These are phyloP conservation scores for Lachancea quebecensis DNA, from an alignment of 805 yeast species.

Conservation along the genomic window DNA sequence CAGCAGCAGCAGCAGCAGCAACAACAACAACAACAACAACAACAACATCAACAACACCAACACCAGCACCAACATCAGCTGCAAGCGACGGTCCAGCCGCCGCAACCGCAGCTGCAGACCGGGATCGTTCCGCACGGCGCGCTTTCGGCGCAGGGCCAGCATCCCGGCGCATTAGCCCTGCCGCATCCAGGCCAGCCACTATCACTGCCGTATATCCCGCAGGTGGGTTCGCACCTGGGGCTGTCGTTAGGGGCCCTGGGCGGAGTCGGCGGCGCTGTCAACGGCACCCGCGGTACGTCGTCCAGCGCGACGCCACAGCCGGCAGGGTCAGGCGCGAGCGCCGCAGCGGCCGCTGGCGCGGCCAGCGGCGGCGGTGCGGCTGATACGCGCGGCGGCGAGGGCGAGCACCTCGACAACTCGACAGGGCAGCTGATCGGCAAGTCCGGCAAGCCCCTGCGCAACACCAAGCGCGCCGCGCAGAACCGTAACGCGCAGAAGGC, in stretches of 20 bases:
- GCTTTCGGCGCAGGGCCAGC: background rate
- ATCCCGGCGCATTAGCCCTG: background rate
- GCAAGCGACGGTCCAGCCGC: no score
- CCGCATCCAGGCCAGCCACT: slow-evolving; percentile 1
- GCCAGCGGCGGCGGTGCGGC: background rate
- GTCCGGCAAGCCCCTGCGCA: slow-evolving; percentile 27
- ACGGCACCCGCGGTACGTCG: no score
- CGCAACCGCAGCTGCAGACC: no score
- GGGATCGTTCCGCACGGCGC: background rate
- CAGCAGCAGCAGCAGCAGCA: background rate
- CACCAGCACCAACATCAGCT: no score
- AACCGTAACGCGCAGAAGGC: slow-evolving; percentile 90
- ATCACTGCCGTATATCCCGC: background rate
- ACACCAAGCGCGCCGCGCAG: slow-evolving; percentile 83
- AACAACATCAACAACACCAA: background rate
- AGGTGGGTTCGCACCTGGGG: background rate
- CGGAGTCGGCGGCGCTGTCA: background rate
- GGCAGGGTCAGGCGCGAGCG: background rate
- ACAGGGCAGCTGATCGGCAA: slow-evolving; percentile 22
- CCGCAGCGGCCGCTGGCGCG: background rate
- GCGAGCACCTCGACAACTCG: slow-evolving; percentile 15
- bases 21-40: background rate
- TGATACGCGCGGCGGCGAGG: slow-evolving; percentile 6
- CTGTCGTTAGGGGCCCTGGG: background rate
- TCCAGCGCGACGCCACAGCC: background rate